Evolutionary conservation across 352 stramenopile species (phyloP).

Genomic region (Phytophthora pinifolia): DNA sequence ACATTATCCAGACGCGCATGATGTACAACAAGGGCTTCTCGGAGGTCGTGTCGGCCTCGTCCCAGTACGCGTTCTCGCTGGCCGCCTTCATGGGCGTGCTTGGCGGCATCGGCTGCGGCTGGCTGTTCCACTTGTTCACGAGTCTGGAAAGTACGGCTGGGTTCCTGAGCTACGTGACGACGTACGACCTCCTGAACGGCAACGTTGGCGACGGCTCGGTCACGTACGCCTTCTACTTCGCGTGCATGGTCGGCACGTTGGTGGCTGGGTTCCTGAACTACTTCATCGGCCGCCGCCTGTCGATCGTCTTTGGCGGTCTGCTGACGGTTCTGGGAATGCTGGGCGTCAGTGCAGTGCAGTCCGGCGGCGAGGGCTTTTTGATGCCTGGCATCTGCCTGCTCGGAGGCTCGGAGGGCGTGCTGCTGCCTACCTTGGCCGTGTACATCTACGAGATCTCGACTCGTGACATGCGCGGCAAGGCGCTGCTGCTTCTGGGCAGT

Average conservation of each 20-base stretch:
- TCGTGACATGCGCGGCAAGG: slow-evolving; percentile 81
- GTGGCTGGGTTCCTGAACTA: slow-evolving; percentile 59
- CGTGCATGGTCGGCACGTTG: slow-evolving; percentile 49
- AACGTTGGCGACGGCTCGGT: slow-evolving; percentile 59
- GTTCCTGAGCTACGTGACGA: slow-evolving; percentile 78
- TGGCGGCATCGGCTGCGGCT: slow-evolving; percentile 68
- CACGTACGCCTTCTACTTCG: slow-evolving; percentile 74
- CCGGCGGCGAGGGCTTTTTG: slow-evolving; percentile 51
- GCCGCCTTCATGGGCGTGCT: slow-evolving; percentile 77
- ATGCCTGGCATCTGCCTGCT: slow-evolving; percentile 67
- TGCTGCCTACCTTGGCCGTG: slow-evolving; percentile 72
- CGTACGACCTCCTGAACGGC: slow-evolving; percentile 67
- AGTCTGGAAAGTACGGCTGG: slow-evolving; percentile 69
- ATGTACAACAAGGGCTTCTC: slow-evolving; percentile 92
- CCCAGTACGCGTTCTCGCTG: slow-evolving; percentile 85
- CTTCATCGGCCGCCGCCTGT: slow-evolving; percentile 75
- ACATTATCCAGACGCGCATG: slow-evolving; percentile 89
- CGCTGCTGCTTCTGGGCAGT: slow-evolving; percentile 68
- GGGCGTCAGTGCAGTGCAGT: slow-evolving; percentile 59
- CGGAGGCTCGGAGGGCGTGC: slow-evolving; percentile 53
- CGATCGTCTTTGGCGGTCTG: slow-evolving; percentile 71
- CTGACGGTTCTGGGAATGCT: slow-evolving; percentile 73
- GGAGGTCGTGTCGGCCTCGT: slow-evolving; percentile 81
- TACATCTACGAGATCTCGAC: slow-evolving; percentile 90
- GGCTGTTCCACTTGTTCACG: slow-evolving; percentile 81